These are phyloP conservation scores for Botryotinia narcissicola DNA, from an alignment of 2,329 filamentous ascomycete species.

Conservation along the genomic window DNA sequence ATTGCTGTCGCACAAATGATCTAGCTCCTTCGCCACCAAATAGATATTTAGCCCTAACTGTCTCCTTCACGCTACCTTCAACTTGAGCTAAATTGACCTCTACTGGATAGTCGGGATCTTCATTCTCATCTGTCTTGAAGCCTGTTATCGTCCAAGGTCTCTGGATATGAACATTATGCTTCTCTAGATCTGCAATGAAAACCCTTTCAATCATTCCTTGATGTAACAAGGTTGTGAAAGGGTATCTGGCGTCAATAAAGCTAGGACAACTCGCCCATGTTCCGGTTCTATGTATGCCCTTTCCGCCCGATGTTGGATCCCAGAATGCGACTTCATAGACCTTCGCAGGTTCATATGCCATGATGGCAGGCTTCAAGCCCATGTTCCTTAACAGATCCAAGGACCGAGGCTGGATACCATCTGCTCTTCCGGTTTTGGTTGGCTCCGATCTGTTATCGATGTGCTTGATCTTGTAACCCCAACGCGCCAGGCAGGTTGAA, in stretches of 20 bases:
- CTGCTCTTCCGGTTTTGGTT: conserved; percentile 80
- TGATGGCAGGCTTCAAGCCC: conserved; percentile 82
- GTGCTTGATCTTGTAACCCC: conserved; percentile 94
- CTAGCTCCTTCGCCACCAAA: conserved; percentile 70
- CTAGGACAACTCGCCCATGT: conserved; percentile 86
- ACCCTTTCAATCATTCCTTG: conserved; percentile 70
- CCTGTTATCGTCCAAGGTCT: conserved; percentile 63
- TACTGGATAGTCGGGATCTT: conserved; percentile 68
- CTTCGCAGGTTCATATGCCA: conserved; percentile 82
- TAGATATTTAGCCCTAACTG: conserved; percentile 64
- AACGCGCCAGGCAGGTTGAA: conserved; percentile 82
- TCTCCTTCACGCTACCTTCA: conserved; percentile 71
- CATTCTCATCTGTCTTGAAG: conserved; percentile 57
- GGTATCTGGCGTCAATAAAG: conserved; percentile 73
- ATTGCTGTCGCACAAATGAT: conserved; percentile 61
- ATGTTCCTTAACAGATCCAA: conserved; percentile 85
- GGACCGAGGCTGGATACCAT: conserved; percentile 88
- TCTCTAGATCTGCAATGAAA: conserved; percentile 63
- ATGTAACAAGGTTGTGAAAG: conserved; percentile 68
- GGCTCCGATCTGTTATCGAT: conserved; percentile 88
- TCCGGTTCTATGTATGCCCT: conserved; percentile 62
- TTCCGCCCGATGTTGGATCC: conserved; percentile 57
- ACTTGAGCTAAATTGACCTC: conserved; percentile 74
- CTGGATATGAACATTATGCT: conserved; percentile 59
- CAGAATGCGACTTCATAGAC: conserved; percentile 78